Evolutionary conservation across 1,284 basidiomycete species (phyloP).

Genomic region (Prillingera fragicola): DNA sequence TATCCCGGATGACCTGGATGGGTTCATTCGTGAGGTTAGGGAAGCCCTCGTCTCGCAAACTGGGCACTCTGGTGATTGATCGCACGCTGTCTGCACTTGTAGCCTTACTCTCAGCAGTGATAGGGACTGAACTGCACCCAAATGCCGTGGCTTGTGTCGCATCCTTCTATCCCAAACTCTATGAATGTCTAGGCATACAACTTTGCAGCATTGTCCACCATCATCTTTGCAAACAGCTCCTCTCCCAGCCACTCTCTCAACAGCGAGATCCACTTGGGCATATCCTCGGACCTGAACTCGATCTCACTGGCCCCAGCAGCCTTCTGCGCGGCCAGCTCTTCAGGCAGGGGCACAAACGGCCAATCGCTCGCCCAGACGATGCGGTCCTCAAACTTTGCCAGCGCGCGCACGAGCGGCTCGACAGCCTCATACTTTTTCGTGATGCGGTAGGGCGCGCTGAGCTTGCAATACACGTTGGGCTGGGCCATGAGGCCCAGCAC

Average conservation of each 20-base stretch:
- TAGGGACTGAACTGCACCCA: too few species aligned
- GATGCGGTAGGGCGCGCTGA: conserved; percentile 8
- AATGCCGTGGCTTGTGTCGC: too few species aligned
- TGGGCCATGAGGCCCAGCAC: conserved; percentile 1
- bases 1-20: too few species aligned
- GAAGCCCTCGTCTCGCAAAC: too few species aligned
- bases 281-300: conserved; percentile 4
- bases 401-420: conserved; percentile 5
- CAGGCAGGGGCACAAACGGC: conserved; percentile 5
- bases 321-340: neutral
- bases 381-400: neutral
- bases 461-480: conserved; percentile 5
- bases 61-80: too few species aligned
- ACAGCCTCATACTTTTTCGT: conserved; percentile 1
- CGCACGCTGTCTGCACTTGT: too few species aligned
- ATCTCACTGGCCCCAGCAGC: neutral
- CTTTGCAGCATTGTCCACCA: conserved; percentile 4
- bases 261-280: conserved; percentile 1
- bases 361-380: conserved; percentile 10
- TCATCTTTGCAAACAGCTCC: conserved; percentile 2
- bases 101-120: too few species aligned
- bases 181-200: too few species aligned
- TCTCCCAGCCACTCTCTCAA: conserved; percentile 8
- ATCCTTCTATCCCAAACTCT: too few species aligned
- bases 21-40: too few species aligned